Conservation (phyloP, 164 flowering plant species). For the Berberis thunbergii region DNA sequence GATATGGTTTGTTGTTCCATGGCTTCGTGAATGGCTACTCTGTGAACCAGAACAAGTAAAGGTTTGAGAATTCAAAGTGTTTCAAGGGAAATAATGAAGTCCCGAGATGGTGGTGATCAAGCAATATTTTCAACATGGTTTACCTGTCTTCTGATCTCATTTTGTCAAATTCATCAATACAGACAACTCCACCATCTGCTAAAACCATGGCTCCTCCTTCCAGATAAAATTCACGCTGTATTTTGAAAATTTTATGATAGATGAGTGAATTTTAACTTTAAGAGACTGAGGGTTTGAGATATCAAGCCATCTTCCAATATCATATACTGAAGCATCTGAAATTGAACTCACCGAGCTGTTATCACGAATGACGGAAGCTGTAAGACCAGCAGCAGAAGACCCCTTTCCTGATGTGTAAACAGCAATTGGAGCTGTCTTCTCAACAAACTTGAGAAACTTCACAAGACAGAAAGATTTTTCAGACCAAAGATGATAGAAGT, state of each 20-base stretch:
- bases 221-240: conserved; percentile 95
- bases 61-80: background rate
- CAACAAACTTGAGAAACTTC: conserved; percentile 98
- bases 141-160: conserved; percentile 99
- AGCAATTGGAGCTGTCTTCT: conserved; percentile 98
- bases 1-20: conserved; percentile 99
- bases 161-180: conserved; percentile 99
- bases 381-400: conserved; percentile 99
- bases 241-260: background rate
- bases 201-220: conserved; percentile 99
- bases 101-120: background rate
- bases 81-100: background rate
- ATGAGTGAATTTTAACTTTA: background rate
- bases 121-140: background rate
- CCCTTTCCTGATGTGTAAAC: conserved; percentile 99
- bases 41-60: conserved; percentile 13
- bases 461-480: conserved; percentile 8
- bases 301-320: too few species aligned
- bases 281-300: background rate
- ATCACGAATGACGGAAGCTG: conserved; percentile 96
- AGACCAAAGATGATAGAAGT: conserved; percentile 3
- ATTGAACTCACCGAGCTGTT: conserved; percentile 63
- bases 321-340: too few species aligned
- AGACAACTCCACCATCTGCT: conserved; percentile 99
- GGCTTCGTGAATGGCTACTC: conserved; percentile 99